phyloP scores from a whole-genome alignment of 768 basidiomycete genomes.

The Suillus plorans region DNA sequence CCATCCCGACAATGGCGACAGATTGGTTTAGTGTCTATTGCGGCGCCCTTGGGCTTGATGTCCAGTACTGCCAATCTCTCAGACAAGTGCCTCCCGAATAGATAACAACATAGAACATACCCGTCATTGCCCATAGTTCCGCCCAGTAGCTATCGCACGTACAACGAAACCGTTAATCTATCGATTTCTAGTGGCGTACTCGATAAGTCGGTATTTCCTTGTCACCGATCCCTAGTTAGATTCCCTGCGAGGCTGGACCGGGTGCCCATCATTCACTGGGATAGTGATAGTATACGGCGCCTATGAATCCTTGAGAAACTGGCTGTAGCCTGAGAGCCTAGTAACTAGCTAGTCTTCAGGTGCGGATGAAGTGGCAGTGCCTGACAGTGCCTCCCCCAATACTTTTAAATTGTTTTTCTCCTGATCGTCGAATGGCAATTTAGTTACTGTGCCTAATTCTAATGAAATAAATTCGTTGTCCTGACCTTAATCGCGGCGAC shows the following conservation, averaged over 20 bases:
- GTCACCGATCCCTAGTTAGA: neutral
- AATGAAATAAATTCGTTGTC: neutral
- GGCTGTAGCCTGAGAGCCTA: neutral
- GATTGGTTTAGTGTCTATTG: constrained; percentile 40
- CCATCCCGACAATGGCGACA: constrained; percentile 15
- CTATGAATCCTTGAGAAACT: neutral
- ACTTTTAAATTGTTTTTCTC: neutral
- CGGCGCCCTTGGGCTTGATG: constrained; percentile 28
- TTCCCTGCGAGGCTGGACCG: neutral
- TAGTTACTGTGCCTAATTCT: neutral
- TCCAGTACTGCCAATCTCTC: constrained; percentile 19
- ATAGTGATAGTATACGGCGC: too few species aligned
- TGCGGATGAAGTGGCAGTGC: neutral
- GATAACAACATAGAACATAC: neutral
- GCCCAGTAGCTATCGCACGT: neutral
- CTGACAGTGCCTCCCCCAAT: neutral
- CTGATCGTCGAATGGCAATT: neutral
- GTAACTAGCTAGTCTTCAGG: neutral
- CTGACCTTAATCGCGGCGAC: too few species aligned
- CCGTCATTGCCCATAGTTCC: neutral
- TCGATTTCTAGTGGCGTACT: constrained; percentile 7
- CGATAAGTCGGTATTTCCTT: neutral
- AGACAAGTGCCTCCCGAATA: neutral
- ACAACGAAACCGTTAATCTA: constrained; percentile 3
- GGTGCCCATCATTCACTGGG: neutral